Evolutionary conservation across 495 filamentous ascomycete genomes (phyloP).

Genomic region (Xylaria longipes): DNA sequence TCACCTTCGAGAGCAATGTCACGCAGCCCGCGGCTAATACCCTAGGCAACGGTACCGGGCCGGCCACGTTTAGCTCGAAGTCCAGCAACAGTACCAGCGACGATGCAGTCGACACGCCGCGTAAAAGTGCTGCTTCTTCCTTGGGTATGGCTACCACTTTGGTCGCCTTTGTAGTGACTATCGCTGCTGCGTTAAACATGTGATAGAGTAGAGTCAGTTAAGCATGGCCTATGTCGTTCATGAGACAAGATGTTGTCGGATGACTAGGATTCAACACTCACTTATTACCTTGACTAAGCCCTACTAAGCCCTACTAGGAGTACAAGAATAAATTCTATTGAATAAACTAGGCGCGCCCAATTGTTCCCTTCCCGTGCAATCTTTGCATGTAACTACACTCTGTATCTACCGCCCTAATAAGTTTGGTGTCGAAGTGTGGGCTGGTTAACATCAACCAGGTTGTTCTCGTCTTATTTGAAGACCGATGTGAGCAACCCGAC

Average conservation of each 20-base stretch:
- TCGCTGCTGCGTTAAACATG: neutral
- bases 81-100: neutral
- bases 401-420: neutral
- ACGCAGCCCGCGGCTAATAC: conserved; percentile 30
- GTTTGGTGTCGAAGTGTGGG: too few species aligned
- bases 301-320: neutral
- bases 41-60: conserved; percentile 42
- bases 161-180: neutral
- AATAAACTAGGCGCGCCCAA: neutral
- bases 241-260: neutral
- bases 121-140: neutral
- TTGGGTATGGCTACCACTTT: neutral
- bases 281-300: neutral
- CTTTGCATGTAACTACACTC: neutral
- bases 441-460: too few species aligned
- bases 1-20: conserved; percentile 38
- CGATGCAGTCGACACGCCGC: neutral
- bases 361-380: too few species aligned
- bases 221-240: too few species aligned
- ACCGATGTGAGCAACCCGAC: too few species aligned
- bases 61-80: conserved; percentile 23
- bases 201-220: neutral
- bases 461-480: too few species aligned
- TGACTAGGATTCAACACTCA: neutral
- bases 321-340: neutral